Conservation (phyloP, 208 protist genomes). For the Crithidia bombi region DNA sequence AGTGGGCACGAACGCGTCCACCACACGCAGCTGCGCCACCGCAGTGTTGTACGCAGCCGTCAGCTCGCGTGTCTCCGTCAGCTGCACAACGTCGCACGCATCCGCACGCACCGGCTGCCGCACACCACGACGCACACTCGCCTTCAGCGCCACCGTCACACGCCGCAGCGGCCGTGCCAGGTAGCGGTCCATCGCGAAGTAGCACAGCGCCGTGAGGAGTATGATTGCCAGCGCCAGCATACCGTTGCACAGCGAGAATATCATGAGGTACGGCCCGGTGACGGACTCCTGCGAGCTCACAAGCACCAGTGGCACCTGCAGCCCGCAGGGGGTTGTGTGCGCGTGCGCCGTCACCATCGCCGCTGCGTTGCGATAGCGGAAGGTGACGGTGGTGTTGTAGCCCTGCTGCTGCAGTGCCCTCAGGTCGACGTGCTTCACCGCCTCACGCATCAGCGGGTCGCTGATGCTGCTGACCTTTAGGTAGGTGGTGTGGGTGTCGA, state of each 20-base stretch:
- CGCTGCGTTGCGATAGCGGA: constrained; percentile 10
- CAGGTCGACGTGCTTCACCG: constrained; percentile 37
- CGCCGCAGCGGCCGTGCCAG: constrained; percentile 16
- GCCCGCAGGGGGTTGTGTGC: neutral
- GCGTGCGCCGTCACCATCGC: constrained; percentile 15
- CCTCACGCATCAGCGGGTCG: constrained; percentile 43
- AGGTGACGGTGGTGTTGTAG: constrained; percentile 5
- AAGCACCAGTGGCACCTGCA: constrained; percentile 8
- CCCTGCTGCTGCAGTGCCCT: neutral
- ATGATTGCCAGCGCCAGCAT: neutral
- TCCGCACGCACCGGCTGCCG: constrained; percentile 6
- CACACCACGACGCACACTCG: constrained; percentile 11
- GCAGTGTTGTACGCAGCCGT: constrained; percentile 23
- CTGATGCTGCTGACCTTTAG: constrained; percentile 24
- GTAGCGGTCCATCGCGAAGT: constrained; percentile 6
- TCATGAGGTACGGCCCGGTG: neutral
- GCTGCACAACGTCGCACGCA: constrained; percentile 8
- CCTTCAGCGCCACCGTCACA: constrained; percentile 4
- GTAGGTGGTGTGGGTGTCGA: constrained; percentile 7
- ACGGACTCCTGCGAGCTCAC: constrained; percentile 1
- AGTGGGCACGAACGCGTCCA: constrained; percentile 37
- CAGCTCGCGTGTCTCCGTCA: constrained; percentile 20
- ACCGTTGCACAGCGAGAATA: neutral
- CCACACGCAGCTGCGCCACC: constrained; percentile 23
- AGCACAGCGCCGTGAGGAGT: constrained; percentile 6